Evolutionary conservation across 352 stramenopile species (phyloP), one percentile per base, ranked within the genome.

Genomic region (Pythium aristosporum): DNA sequence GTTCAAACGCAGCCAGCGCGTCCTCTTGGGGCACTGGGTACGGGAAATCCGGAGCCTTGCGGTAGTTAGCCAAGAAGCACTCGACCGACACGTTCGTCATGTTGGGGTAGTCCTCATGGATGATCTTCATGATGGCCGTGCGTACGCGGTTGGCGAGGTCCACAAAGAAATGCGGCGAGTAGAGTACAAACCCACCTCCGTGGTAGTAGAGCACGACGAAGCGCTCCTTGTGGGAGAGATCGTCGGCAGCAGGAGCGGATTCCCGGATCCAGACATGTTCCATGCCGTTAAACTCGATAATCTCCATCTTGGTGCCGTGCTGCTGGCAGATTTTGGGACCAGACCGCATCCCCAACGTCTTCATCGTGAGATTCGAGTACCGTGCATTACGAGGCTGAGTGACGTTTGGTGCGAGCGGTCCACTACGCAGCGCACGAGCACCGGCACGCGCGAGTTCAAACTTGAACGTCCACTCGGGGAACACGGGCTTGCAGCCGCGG

Each of bases 51-150:
- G 77, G 76, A 18, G 80, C 62, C 63, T 87, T 89, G n/a, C 77
- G 80, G 67, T 87, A 89, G 67, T 87, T 89, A 30, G 74, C 77
- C n/a, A 89, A 63, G 50, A 87, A 65, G n/a, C 81, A 73, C 46
- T 87, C 64, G 20, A 85, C 75, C 5, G 60, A 68, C 10, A 52
- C 44, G 47, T 68, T 43, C 30, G 28, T 55, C 36, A 60, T 20
- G 13, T 51, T 28, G 13, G 54, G 43, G 25, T 62, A 10, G 12
- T 52, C 12, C 6, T 63, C 36, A 18, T 49, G 42, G 48, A 69
- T 60, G 32, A 51, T 43, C 13, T 49, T 39, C 32, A 63, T 25
- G 28, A 62, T 53, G 12, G 37, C 13, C 1, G 30, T 15, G 18
- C 74, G 69, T 41, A 86, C 46, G 21, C 71, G 73, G 55, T 74